phyloP scores from a whole-genome alignment of 2,329 filamentous ascomycete genomes.

The Penicillium sclerotigenum region DNA sequence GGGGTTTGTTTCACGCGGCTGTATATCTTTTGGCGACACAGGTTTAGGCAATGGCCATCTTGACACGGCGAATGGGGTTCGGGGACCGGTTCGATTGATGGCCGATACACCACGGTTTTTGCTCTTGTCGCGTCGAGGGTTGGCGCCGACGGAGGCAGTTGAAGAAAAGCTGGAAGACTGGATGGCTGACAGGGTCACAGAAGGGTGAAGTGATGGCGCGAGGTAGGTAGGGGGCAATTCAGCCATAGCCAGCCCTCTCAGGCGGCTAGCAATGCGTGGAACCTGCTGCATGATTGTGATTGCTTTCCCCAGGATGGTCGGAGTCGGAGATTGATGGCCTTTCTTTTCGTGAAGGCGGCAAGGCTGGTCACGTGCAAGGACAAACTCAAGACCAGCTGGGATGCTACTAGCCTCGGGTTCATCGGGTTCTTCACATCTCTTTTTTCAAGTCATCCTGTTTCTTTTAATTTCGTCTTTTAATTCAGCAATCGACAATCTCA shows the following conservation, averaged over 20 bases:
- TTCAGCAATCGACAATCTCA: not conserved
- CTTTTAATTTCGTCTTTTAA: not conserved
- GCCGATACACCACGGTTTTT: conserved; percentile 76
- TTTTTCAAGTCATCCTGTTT: not conserved
- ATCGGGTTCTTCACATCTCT: not conserved
- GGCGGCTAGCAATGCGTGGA: conserved; percentile 34
- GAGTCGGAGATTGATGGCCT: conserved; percentile 14
- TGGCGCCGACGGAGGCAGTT: conserved; percentile 48
- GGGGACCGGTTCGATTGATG: conserved; percentile 71
- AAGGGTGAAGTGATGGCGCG: conserved; percentile 41
- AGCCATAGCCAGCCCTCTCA: conserved; percentile 33
- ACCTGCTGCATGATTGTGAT: conserved; percentile 35
- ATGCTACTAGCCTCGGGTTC: not conserved
- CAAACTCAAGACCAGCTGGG: not conserved
- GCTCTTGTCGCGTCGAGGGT: conserved; percentile 68
- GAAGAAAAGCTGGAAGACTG: conserved; percentile 50
- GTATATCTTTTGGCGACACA: conserved; percentile 53
- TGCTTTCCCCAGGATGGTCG: conserved; percentile 11
- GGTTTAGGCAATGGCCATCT: conserved; percentile 72
- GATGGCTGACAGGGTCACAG: conserved; percentile 29
- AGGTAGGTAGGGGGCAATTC: conserved; percentile 46
- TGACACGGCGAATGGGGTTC: conserved; percentile 70
- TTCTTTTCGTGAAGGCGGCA: conserved; percentile 24
- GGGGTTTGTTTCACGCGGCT: conserved; percentile 55
- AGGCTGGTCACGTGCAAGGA: conserved; percentile 25